Percentiles rank a stretch among this genome's conserved stretches.
Evolutionary conservation across 257 asterid species (phyloP).

Genomic region (Oldenlandia corymbosa): DNA sequence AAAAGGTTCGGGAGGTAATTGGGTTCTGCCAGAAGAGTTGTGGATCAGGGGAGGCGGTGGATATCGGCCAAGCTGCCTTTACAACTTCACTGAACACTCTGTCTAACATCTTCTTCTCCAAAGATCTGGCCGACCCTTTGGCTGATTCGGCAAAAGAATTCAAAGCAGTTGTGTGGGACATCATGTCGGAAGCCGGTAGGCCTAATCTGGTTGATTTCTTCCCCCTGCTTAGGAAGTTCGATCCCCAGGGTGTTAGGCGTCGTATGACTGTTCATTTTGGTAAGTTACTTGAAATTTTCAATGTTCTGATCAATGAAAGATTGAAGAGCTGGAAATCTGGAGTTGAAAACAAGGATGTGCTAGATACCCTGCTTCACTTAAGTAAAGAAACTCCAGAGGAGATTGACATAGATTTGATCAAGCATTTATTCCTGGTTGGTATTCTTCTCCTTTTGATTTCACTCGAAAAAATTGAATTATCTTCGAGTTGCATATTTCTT

Average conservation of each 20-base stretch:
- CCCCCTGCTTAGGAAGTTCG: no score
- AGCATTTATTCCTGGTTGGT: slow-evolving; percentile 59
- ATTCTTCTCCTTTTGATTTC: background rate
- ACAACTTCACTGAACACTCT: slow-evolving; percentile 34
- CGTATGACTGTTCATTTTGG: no score
- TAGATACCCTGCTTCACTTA: background rate
- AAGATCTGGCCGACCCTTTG: slow-evolving; percentile 35
- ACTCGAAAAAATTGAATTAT: no score
- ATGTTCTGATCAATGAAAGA: no score
- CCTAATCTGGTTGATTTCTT: no score
- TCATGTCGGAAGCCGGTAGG: no score
- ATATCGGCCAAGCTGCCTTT: slow-evolving; percentile 22
- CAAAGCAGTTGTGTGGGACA: slow-evolving; percentile 42
- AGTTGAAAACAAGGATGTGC: no score
- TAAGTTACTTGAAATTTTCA: no score
- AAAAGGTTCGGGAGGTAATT: no score
- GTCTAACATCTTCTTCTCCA: slow-evolving; percentile 44
- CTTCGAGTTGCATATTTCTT: no score
- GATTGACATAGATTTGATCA: slow-evolving; percentile 45
- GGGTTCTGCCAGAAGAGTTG: slow-evolving; percentile 35
- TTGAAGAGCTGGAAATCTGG: no score
- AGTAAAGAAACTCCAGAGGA: slow-evolving; percentile 34
- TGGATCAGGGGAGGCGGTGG: slow-evolving; percentile 31
- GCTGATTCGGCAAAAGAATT: slow-evolving; percentile 51
- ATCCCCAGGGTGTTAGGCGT: no score